Conservation (phyloP, 1,284 basidiomycete species). For the Hemileia vastatrix region DNA sequence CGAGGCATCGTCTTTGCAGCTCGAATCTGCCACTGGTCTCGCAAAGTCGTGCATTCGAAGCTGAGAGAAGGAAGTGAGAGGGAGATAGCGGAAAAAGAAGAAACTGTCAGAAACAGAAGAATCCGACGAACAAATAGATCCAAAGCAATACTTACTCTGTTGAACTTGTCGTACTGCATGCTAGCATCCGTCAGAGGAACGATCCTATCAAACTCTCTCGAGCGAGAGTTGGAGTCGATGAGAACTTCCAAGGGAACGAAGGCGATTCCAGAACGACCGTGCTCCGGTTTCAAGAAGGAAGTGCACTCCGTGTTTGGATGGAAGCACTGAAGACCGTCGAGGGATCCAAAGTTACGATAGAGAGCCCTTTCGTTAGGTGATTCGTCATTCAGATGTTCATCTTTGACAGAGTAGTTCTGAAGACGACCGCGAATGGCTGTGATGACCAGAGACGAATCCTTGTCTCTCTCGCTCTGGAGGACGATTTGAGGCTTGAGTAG, state of each 20-base stretch:
- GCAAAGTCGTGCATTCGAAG: conserved; percentile 67
- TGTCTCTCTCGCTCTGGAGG: conserved; percentile 56
- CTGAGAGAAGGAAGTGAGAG: conserved; percentile 48
- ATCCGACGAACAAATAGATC: too few relatives aligned
- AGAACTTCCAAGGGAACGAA: conserved; percentile 77
- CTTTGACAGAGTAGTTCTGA: conserved; percentile 72
- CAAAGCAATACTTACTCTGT: conserved; percentile 46
- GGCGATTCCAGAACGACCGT: conserved; percentile 45
- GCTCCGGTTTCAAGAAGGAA: too few relatives aligned
- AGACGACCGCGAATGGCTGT: conserved; percentile 72
- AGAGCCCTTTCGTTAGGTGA: conserved; percentile 75
- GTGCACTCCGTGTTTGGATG: conserved; percentile 51
- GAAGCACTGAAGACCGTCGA: conserved; percentile 80
- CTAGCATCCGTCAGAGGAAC: conserved; percentile 78
- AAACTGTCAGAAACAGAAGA: too few relatives aligned
- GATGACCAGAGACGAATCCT: conserved; percentile 62
- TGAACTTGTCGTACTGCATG: conserved; percentile 88
- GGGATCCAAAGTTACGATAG: conserved; percentile 65
- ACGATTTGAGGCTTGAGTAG: conserved; percentile 86
- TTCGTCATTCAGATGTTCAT: conserved; percentile 67
- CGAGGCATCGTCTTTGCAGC: conserved; percentile 37
- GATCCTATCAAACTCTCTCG: conserved; percentile 70
- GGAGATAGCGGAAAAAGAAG: conserved; percentile 5
- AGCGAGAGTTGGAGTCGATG: conserved; percentile 70
- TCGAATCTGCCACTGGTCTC: conserved; percentile 50